A percentile compares a stretch with the other conserved stretches of the same genome.
phyloP scores from a whole-genome alignment of 352 stramenopile species.

The Hyaloperonospora brassicae region DNA sequence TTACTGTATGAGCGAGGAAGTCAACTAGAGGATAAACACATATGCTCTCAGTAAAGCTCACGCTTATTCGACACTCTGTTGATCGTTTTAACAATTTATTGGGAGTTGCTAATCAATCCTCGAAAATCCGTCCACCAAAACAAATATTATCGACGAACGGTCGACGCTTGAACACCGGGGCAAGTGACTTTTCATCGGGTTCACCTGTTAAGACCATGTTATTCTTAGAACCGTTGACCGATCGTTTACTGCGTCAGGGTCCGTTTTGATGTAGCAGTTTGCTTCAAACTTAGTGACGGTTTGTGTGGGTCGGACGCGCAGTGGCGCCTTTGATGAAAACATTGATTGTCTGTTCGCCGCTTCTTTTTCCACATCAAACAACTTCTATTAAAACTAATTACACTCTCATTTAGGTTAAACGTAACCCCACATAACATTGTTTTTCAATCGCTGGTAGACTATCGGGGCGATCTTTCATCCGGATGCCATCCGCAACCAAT shows the following conservation, averaged over 20 bases:
- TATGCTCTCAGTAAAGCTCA: slow-evolving; percentile 1
- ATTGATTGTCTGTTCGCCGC: background rate
- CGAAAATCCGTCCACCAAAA: background rate
- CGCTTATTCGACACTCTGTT: background rate
- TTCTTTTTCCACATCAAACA: background rate
- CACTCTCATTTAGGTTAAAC: slow-evolving; percentile 1
- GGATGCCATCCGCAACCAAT: too few relatives aligned
- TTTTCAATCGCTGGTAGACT: slow-evolving; percentile 3
- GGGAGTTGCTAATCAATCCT: background rate
- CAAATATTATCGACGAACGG: background rate
- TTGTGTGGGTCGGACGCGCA: too few relatives aligned
- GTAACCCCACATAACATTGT: background rate
- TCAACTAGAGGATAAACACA: background rate
- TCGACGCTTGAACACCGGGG: slow-evolving; percentile 1
- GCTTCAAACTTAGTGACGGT: background rate
- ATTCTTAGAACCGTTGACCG: background rate
- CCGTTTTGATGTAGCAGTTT: background rate
- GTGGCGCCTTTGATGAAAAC: background rate
- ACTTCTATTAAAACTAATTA: background rate
- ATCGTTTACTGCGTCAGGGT: background rate
- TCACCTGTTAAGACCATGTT: slow-evolving; percentile 3
- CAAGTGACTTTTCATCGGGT: background rate
- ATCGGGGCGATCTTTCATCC: slow-evolving; percentile 3
- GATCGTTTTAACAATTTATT: background rate
- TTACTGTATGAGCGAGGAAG: background rate